phyloP scores from a whole-genome alignment of 2,329 filamentous ascomycete species.

The Myriangium duriaei region DNA sequence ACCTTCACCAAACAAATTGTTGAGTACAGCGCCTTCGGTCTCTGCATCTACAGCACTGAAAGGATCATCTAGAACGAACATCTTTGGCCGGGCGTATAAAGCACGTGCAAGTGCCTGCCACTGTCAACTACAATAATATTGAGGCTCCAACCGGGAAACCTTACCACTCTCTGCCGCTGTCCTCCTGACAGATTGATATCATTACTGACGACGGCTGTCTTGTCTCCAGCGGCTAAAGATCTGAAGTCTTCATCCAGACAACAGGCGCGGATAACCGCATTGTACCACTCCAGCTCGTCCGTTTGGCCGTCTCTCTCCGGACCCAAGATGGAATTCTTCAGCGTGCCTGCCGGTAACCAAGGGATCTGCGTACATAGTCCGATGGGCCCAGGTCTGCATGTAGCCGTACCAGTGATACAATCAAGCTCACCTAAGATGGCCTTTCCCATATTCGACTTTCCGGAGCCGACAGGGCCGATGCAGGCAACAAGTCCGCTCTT shows the following conservation, averaged over 20 bases:
- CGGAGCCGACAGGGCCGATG: slow-evolving; percentile 39
- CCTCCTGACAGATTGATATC: slow-evolving; percentile 41
- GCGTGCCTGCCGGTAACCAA: no score
- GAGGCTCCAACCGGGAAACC: no score
- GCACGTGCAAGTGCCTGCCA: slow-evolving; percentile 38
- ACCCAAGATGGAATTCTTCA: no score
- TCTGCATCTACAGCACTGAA: slow-evolving; percentile 38
- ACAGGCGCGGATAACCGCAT: slow-evolving; percentile 24
- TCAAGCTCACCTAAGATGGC: slow-evolving; percentile 33
- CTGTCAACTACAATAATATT: no score
- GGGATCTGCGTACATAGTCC: slow-evolving; percentile 27
- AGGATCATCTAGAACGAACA: slow-evolving; percentile 41
- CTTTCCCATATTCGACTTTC: slow-evolving; percentile 40
- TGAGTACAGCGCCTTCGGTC: slow-evolving; percentile 38
- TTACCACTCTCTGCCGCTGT: slow-evolving; percentile 37
- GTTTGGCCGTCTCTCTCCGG: no score
- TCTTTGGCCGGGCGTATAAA: slow-evolving; percentile 36
- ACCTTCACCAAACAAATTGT: slow-evolving; percentile 31
- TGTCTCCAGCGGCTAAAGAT: slow-evolving; percentile 28
- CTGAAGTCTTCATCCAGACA: slow-evolving; percentile 27
- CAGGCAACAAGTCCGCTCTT: no score
- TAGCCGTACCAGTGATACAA: slow-evolving; percentile 19
- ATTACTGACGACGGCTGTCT: slow-evolving; percentile 39
- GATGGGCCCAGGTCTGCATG: slow-evolving; percentile 22
- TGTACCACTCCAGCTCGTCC: slow-evolving; percentile 28